A percentile compares a stretch with the other conserved stretches of the same genome.
Evolutionary conservation across 108 stramenopile species (phyloP).

Genomic region (Nitzschia inconspicua): DNA sequence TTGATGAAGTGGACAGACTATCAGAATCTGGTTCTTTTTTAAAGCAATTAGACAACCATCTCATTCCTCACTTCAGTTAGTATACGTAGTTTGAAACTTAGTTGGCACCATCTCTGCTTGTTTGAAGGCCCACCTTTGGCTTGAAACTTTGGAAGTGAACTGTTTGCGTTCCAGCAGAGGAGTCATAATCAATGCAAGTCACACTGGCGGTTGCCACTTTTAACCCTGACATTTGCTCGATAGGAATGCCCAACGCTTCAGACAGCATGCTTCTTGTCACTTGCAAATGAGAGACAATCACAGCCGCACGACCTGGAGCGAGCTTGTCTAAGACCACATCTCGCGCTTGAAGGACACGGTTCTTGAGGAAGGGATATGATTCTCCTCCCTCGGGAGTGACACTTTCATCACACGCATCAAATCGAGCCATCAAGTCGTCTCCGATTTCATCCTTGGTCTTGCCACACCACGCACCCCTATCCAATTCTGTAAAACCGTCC

Average conservation of each 20-base stretch:
- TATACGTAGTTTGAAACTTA: constrained; percentile 13
- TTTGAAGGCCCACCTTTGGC: constrained; percentile 68
- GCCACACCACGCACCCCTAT: constrained; percentile 76
- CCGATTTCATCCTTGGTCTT: constrained; percentile 78
- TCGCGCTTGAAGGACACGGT: constrained; percentile 60
- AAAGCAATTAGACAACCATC: too few relatives aligned
- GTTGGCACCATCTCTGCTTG: constrained; percentile 76
- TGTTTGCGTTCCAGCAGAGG: constrained; percentile 38
- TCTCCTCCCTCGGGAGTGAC: constrained; percentile 86
- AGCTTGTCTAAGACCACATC: constrained; percentile 48
- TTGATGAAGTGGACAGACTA: too few relatives aligned
- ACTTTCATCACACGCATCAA: constrained; percentile 80
- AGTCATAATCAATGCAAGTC: constrained; percentile 80
- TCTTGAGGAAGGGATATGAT: constrained; percentile 65
- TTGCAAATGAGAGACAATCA: constrained; percentile 82
- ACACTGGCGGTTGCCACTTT: constrained; percentile 80
- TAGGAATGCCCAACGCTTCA: constrained; percentile 72
- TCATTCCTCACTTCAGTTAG: background rate
- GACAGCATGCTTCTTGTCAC: constrained; percentile 81
- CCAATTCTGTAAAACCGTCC: constrained; percentile 77
- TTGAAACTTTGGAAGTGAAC: constrained; percentile 86
- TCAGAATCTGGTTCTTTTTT: too few relatives aligned
- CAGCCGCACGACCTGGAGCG: constrained; percentile 57
- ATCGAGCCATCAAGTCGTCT: constrained; percentile 52
- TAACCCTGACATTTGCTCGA: constrained; percentile 59